Conservation (phyloP, 768 basidiomycete species). For the Tricholoma furcatifolium region DNA sequence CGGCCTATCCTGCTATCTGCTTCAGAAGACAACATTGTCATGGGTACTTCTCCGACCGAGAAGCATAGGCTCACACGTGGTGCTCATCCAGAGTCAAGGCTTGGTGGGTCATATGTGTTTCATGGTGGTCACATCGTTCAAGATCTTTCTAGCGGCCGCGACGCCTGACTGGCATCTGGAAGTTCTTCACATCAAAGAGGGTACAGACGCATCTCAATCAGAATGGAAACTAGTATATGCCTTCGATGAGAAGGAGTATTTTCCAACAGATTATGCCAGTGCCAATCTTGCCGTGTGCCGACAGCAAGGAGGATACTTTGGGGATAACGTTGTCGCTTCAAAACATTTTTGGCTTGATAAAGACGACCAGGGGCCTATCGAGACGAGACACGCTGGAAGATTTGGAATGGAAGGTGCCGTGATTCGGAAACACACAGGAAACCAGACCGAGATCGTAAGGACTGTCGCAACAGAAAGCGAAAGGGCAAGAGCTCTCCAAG, state of each 20-base stretch:
- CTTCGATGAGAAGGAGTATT: constrained; percentile 11
- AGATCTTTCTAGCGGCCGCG: constrained; percentile 2
- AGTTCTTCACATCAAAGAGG: constrained; percentile 10
- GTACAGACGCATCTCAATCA: neutral
- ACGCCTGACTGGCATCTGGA: constrained; percentile 8
- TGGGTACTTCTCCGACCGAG: constrained; percentile 12
- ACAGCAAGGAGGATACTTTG: constrained; percentile 3
- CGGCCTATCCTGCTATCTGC: constrained; percentile 12
- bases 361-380: neutral
- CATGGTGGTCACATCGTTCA: neutral
- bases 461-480: constrained; percentile 7
- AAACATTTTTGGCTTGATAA: constrained; percentile 11
- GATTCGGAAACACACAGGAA: constrained; percentile 10
- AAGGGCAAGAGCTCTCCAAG: constrained; percentile 7
- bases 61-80: constrained; percentile 11
- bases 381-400: constrained; percentile 3
- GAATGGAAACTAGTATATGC: constrained; percentile 11
- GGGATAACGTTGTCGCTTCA: constrained; percentile 8
- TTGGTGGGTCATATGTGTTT: neutral
- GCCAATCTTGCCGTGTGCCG: constrained; percentile 9
- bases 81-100: constrained; percentile 7
- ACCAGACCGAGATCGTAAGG: constrained; percentile 1
- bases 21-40: constrained; percentile 9
- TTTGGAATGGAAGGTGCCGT: constrained; percentile 9
- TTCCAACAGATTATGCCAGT: constrained; percentile 8